Percentiles rank a stretch among this genome's conserved stretches.
These are phyloP conservation scores for Balansia obtecta DNA, from an alignment of 2,329 filamentous ascomycete genomes.

Conservation along the genomic window DNA sequence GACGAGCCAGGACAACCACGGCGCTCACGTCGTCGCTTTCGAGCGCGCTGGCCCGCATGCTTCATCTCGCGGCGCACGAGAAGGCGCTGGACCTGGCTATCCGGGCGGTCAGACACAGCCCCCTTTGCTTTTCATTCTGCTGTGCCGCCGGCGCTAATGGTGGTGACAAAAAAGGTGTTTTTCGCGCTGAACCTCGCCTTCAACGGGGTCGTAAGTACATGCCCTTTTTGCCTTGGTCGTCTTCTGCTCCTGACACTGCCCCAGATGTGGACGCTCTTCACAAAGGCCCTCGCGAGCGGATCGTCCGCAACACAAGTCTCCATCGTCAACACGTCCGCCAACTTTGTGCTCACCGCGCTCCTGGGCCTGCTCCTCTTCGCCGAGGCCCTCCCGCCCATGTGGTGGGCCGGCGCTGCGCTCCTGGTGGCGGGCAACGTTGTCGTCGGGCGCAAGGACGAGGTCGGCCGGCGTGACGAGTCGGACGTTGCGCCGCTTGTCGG, in stretches of 20 bases:
- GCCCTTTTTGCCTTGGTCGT: too few species aligned
- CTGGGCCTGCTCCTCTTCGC: slow-evolving; percentile 59
- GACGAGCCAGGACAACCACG: slow-evolving; percentile 37
- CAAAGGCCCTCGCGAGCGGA: slow-evolving; percentile 60
- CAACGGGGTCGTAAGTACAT: slow-evolving; percentile 43
- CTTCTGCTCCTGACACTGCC: too few species aligned
- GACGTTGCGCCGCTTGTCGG: background rate
- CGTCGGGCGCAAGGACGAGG: slow-evolving; percentile 54
- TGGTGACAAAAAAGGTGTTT: too few species aligned
- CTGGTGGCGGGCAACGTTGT: slow-evolving; percentile 68
- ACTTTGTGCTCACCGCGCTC: slow-evolving; percentile 68
- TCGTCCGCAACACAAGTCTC: slow-evolving; percentile 68
- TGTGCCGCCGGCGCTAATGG: too few species aligned
- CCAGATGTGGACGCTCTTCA: slow-evolving; percentile 82
- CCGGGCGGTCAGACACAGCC: too few species aligned
- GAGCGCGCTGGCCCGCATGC: slow-evolving; percentile 26
- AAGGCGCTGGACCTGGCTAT: slow-evolving; percentile 34
- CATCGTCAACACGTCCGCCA: slow-evolving; percentile 71
- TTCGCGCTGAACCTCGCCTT: slow-evolving; percentile 64
- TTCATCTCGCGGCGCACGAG: slow-evolving; percentile 31
- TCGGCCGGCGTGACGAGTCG: background rate
- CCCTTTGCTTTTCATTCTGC: too few species aligned
- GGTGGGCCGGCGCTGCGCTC: slow-evolving; percentile 63
- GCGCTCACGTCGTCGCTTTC: slow-evolving; percentile 39
- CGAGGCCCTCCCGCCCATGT: slow-evolving; percentile 57